Base-by-base conservation (phyloP, 208 protist genomes). In the Kentomonas sorsogonicus region DNA sequence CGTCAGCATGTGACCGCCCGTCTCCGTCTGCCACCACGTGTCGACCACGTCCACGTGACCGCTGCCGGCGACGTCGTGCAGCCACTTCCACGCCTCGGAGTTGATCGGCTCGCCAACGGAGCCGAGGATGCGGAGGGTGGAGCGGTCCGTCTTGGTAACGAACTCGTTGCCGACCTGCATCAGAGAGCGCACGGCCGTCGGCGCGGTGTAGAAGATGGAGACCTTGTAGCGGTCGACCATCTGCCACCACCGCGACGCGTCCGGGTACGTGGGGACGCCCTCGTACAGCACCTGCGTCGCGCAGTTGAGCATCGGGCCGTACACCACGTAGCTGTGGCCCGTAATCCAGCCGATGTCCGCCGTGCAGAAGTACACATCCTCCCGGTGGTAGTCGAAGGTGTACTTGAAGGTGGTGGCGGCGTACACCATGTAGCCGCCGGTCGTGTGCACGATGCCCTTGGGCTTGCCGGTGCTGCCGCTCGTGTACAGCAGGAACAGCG, bases 11-110 rank as follows among this genome's bases (percentile, higher is more conserved):
- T 97, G 88, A 20, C 97, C 95, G 39, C 96, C 97, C 33, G 94
- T 96, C 79, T 99, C 98, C 0, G 97, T 99, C 79, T 99, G 98
- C 98, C 98, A 99, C 70, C 86, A 99, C 34, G 97, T 99, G 73
- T 99, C 98, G 0, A 97, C 87, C 39, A 99, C 85, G 16, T 89
- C 61, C 69, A 86, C 96, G 34, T 86, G 83, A 2, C 72, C 64
- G 25, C 93, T 62, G 41, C 97, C 97, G n/a, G 97, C 79, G 10
- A 96, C 74, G 2, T 85, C 63, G 60, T 94, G 58, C 63, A 95
- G 97, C 93, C 95, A 98, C 23, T 76, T 61, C 83, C 93, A 98
- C 26, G 94, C 94, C 60, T 94, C 81, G 9, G 85, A 71, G 79
- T 98, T 97, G 60, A 98, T 97, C 9, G 95, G 90, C 77, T 99